These are phyloP conservation scores for Cryptococcus maquisensis DNA, from an alignment of 1,284 basidiomycete species.

Conservation along the genomic window DNA sequence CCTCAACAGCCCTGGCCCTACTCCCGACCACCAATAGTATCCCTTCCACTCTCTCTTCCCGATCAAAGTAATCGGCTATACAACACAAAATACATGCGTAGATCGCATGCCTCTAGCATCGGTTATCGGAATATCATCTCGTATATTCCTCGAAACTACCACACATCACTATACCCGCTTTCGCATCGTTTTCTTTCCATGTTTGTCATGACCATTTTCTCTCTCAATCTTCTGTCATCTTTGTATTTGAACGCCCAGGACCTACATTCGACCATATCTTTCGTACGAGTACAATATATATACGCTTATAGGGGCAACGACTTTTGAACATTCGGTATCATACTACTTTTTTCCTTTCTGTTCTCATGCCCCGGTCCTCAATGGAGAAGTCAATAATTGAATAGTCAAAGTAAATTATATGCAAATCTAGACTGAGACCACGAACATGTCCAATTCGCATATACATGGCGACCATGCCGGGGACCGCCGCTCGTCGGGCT, in stretches of 20 bases:
- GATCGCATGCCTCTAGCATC: neutral
- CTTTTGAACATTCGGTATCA: too few species aligned
- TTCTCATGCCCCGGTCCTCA: too few species aligned
- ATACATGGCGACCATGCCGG: too few species aligned
- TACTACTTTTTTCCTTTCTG: too few species aligned
- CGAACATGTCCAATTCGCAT: too few species aligned
- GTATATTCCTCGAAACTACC: neutral
- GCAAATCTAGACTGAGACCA: too few species aligned
- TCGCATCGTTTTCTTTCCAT: neutral
- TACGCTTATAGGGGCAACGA: too few species aligned
- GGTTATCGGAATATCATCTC: neutral
- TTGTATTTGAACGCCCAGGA: neutral
- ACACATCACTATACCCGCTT: neutral
- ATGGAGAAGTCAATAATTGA: too few species aligned
- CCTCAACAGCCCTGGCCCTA: slow-evolving; percentile 50
- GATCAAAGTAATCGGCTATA: neutral
- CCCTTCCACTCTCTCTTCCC: neutral
- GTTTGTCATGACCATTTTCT: neutral
- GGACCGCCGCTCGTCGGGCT: too few species aligned
- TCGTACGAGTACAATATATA: too few species aligned
- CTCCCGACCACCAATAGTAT: neutral
- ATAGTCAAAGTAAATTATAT: too few species aligned
- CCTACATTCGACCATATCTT: too few species aligned
- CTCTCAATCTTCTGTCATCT: neutral
- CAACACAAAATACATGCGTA: neutral